A percentile compares a stretch with the other conserved stretches of the same genome.
Conservation (phyloP, 2,329 filamentous ascomycete genomes). For the Aphanocladium album region DNA sequence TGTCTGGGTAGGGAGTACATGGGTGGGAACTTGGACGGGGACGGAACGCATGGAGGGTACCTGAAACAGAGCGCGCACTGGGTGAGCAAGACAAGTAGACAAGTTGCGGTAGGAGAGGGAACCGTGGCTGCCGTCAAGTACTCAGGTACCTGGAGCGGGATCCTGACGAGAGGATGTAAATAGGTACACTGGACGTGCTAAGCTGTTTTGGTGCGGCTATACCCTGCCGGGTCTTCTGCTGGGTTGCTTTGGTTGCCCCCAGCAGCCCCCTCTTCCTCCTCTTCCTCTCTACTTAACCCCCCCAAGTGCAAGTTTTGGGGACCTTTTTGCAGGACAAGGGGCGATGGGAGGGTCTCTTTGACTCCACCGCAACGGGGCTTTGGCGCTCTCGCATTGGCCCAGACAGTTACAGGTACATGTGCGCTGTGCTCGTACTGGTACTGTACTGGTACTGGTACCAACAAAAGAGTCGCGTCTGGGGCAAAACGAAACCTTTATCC, state of each 20-base stretch:
- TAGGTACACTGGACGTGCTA: too few relatives aligned
- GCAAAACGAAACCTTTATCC: not conserved
- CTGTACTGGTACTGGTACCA: too few relatives aligned
- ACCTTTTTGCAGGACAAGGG: too few relatives aligned
- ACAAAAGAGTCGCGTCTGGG: not conserved
- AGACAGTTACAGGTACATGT: not conserved
- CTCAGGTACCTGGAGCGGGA: not conserved
- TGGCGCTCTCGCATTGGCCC: not conserved
- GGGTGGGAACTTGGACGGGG: not conserved
- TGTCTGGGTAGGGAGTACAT: not conserved
- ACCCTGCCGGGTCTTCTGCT: not conserved
- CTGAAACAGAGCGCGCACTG: not conserved
- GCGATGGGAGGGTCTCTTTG: not conserved
- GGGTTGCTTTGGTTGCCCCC: not conserved
- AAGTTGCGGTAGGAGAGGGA: not conserved
- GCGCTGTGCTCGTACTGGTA: too few relatives aligned
- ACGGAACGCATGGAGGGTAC: not conserved
- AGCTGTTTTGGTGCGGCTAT: not conserved
- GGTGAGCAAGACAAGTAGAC: not conserved
- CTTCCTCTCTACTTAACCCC: too few relatives aligned
- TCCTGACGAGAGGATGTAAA: too few relatives aligned
- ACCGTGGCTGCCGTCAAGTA: slow-evolving; percentile 1
- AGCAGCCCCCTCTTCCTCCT: not conserved
- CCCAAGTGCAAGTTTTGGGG: too few relatives aligned
- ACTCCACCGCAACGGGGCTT: not conserved